Conservation (phyloP, 176 grass and related monocot species). For the Raddia guianensis region DNA sequence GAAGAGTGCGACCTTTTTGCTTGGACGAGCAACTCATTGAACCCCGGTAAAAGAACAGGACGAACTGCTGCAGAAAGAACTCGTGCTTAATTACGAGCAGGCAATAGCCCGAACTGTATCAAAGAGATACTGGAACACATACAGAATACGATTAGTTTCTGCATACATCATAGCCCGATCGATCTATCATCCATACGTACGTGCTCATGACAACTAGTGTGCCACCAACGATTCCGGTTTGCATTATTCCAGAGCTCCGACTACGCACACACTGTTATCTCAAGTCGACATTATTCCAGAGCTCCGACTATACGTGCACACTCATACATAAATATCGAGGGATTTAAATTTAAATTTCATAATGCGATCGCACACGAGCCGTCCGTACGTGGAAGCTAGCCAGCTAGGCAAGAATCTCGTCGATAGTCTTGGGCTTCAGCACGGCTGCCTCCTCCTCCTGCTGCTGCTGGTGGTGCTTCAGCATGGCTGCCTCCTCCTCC, state of each 20-base stretch:
- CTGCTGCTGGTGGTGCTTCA: too few relatives aligned
- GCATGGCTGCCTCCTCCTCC: too few relatives aligned
- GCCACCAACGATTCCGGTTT: neutral
- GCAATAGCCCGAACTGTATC: neutral
- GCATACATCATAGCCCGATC: neutral
- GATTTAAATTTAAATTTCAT: too few relatives aligned
- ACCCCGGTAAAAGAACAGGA: neutral
- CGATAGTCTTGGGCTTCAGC: conserved; percentile 44
- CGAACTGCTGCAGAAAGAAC: neutral
- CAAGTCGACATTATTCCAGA: too few relatives aligned
- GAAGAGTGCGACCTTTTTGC: neutral
- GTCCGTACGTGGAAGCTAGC: conserved; percentile 11
- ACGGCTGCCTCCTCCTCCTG: neutral
- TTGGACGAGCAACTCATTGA: neutral
- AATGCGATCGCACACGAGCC: neutral
- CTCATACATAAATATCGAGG: too few relatives aligned
- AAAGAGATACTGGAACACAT: neutral
- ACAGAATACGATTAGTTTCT: neutral
- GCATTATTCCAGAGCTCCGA: neutral
- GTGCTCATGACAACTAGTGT: neutral
- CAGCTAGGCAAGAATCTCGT: conserved; percentile 69
- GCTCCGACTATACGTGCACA: too few relatives aligned
- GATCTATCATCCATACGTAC: neutral
- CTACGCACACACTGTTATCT: neutral
- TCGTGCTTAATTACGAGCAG: neutral